Evolutionary conservation across 139 green algal genomes (phyloP).

Genomic region (Volvox africanus): DNA sequence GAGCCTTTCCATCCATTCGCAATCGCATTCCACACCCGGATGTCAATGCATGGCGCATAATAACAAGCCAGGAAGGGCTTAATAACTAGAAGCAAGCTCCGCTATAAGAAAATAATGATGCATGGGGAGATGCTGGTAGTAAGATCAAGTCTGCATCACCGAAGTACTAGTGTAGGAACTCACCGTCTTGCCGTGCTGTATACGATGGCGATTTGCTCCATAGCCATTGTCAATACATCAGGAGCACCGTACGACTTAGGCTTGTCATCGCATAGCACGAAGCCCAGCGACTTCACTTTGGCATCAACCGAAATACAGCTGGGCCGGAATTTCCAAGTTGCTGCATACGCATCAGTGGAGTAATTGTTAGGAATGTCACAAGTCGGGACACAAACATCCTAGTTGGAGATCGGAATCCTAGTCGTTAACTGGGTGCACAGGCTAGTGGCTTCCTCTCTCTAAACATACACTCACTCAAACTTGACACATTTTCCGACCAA

Average conservation of each 20-base stretch:
- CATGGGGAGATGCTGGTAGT: no score
- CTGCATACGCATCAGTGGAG: background rate
- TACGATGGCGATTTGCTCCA: constrained; percentile 6
- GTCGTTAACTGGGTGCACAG: no score
- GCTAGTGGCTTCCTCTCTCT: no score
- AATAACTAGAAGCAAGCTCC: background rate
- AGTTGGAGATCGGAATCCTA: no score
- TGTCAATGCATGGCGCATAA: background rate
- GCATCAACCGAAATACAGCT: constrained; percentile 54
- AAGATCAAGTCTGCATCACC: no score
- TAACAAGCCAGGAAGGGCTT: background rate
- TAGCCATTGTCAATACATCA: constrained; percentile 79
- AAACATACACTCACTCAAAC: no score
- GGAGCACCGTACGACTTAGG: constrained; percentile 85
- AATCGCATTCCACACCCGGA: background rate
- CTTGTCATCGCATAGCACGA: constrained; percentile 91
- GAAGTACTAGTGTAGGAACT: background rate
- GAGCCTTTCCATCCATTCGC: background rate
- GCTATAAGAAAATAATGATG: background rate
- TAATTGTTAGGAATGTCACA: no score
- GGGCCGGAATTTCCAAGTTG: constrained; percentile 57
- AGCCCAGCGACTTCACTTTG: constrained; percentile 39
- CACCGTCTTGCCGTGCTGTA: constrained; percentile 37
- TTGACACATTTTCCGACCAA: no score
- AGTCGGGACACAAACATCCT: no score